phyloP scores from a whole-genome alignment of 116 monocot species.

The Phalaenopsis hybrid region DNA sequence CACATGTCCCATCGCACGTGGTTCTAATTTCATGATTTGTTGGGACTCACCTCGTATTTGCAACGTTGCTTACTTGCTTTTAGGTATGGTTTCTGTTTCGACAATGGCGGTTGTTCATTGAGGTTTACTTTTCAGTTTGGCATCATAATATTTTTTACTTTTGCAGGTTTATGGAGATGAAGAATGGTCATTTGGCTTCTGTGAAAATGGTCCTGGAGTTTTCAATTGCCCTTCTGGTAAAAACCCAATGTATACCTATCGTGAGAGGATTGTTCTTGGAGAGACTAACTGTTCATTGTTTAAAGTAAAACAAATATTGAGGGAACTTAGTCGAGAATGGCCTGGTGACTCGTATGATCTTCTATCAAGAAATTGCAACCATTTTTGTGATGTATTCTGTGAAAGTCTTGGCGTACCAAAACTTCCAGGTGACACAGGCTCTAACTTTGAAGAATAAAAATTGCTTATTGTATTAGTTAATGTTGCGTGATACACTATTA shows the following conservation, averaged over 20 bases:
- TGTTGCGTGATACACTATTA: background rate
- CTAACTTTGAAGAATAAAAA: background rate
- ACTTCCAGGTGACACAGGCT: slow-evolving; percentile 56
- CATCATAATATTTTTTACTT: background rate
- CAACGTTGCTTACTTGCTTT: background rate
- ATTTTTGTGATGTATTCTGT: slow-evolving; percentile 82
- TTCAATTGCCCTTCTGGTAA: slow-evolving; percentile 78
- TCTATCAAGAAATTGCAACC: slow-evolving; percentile 87
- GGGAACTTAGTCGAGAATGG: slow-evolving; percentile 83
- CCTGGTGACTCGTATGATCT: slow-evolving; percentile 84
- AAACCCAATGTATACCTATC: slow-evolving; percentile 95
- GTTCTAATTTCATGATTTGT: slow-evolving; percentile 2
- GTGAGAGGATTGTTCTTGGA: slow-evolving; percentile 74
- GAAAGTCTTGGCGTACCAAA: slow-evolving; percentile 73
- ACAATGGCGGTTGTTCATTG: background rate
- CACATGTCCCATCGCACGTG: background rate
- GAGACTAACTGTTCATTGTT: slow-evolving; percentile 52
- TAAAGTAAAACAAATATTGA: slow-evolving; percentile 70
- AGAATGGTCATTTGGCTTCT: slow-evolving; percentile 99
- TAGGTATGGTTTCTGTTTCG: background rate
- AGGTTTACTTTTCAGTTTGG: background rate
- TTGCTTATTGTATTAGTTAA: background rate
- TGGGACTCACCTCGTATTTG: background rate
- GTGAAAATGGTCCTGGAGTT: slow-evolving; percentile 78
- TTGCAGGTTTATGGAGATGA: slow-evolving; percentile 84